phyloP scores from a whole-genome alignment of 441 rosid species.

The Biscutella laevigata region DNA sequence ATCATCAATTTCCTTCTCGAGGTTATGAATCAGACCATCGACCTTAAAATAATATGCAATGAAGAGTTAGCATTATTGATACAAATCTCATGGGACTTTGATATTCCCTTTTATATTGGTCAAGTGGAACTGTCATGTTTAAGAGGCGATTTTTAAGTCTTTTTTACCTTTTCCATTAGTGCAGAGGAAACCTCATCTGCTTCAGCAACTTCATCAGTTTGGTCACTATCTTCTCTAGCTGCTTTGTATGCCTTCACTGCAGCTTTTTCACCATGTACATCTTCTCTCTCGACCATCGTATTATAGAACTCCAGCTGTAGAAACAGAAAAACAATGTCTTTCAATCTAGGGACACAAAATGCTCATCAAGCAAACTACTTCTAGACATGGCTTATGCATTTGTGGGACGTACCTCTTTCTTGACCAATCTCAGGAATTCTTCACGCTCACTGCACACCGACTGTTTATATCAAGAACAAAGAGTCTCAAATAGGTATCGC shows the following conservation, averaged over 20 bases:
- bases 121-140: too few relatives aligned
- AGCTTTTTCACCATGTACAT: slow-evolving; percentile 49
- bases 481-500: background rate
- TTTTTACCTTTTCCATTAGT: slow-evolving; percentile 54
- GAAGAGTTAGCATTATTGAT: slow-evolving; percentile 13
- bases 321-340: slow-evolving; percentile 1
- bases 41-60: slow-evolving; percentile 40
- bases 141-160: background rate
- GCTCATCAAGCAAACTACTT: background rate
- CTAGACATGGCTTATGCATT: background rate
- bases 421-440: slow-evolving; percentile 73
- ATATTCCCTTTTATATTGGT: too few relatives aligned
- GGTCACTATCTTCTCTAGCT: slow-evolving; percentile 56
- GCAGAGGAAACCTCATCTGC: slow-evolving; percentile 65
- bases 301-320: slow-evolving; percentile 70
- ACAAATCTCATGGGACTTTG: background rate
- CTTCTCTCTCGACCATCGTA: slow-evolving; percentile 62
- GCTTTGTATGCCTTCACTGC: slow-evolving; percentile 64
- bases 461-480: slow-evolving; percentile 37
- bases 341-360: slow-evolving; percentile 1
- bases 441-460: slow-evolving; percentile 90
- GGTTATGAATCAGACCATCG: slow-evolving; percentile 77
- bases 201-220: slow-evolving; percentile 36
- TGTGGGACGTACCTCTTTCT: slow-evolving; percentile 59
- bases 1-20: slow-evolving; percentile 82